These are phyloP conservation scores for Coemansia sp. DNA, from an alignment of 192 early-diverging fungal genomes.

Conservation along the genomic window DNA sequence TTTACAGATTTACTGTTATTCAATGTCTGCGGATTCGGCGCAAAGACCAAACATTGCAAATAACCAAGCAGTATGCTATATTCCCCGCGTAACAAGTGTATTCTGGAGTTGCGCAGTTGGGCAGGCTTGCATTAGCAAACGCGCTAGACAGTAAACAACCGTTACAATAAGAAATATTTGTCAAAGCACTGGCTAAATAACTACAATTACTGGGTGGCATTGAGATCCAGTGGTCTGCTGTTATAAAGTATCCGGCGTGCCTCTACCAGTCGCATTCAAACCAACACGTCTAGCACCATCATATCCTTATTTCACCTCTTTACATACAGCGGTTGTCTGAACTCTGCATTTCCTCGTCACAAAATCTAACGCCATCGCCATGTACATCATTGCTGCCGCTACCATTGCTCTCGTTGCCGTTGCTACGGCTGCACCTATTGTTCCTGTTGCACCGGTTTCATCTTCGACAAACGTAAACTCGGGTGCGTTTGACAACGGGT, in stretches of 20 bases:
- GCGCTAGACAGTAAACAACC: neutral
- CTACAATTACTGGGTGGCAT: neutral
- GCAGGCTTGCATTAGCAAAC: neutral
- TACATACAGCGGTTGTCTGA: neutral
- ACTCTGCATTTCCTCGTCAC: neutral
- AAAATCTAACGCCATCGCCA: neutral
- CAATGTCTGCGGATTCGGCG: neutral
- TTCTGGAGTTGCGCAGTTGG: neutral
- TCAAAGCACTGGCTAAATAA: neutral
- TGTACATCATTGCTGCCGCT: constrained; percentile 6
- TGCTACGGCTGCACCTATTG: constrained; percentile 23
- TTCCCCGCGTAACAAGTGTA: no score
- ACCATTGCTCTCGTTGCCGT: constrained; percentile 14
- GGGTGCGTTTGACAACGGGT: constrained; percentile 47
- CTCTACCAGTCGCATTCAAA: neutral
- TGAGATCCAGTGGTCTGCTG: neutral
- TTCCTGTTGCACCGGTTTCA: constrained; percentile 26
- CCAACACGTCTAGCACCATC: neutral
- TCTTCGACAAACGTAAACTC: constrained; percentile 45
- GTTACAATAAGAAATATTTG: constrained; percentile 1
- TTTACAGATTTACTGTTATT: neutral
- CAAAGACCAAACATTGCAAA: neutral
- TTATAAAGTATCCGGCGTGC: neutral
- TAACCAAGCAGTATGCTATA: no score
- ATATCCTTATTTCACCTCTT: neutral